Evolutionary conservation across 1,139 yeast genomes (phyloP), one percentile per base, ranked within the genome.

Genomic region (Hanseniaspora uvarum): DNA sequence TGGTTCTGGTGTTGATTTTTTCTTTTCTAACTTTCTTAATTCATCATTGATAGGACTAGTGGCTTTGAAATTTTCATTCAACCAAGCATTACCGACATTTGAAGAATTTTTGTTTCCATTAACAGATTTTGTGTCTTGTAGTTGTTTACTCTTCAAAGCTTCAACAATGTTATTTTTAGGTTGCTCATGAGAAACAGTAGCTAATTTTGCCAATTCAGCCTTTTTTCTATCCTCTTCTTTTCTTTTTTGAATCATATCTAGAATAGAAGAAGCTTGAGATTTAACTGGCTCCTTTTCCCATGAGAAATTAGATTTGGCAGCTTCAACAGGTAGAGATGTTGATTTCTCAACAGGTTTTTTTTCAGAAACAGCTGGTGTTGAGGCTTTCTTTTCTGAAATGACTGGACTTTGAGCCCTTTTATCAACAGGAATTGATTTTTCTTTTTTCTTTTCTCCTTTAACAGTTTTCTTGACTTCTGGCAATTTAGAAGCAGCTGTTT

Each of bases 161-260:
- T 48, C 52, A 21, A 24, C 24, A n/a, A 48, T 40, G n/a, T 39
- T 39, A 14, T 24, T 37, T 48, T 43, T 48, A 21, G 52, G 40
- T 6, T 30, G 40, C 11, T 28, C 48, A 33, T 56, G 46, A 8
- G 48, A 52, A 24, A 26, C 38, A 14, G 34, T 39, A 16, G 40
- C 55, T n/a, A 30, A 16, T 23, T 54, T 52, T 2, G 37, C 51
- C 33, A 47, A 40, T 33, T 50, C 43, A 26, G 50, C 47, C 26
- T 53, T 51, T 33, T 51, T 56, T 38, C 59, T 58, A 24, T 55
- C 53, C 34, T 50, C 57, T 28, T 55, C 52, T 30, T 58, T 55
- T 24, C 36, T 52, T 12, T 57, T 31, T 14, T 38, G 39, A 5
- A 50, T 44, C 18, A 50, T 43, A 26, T 50, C 53, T n/a, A 33